Percentiles rank a stretch among this genome's conserved stretches.
phyloP scores from a whole-genome alignment of 1,139 yeast species.

The Petasospora rhodanensis region DNA sequence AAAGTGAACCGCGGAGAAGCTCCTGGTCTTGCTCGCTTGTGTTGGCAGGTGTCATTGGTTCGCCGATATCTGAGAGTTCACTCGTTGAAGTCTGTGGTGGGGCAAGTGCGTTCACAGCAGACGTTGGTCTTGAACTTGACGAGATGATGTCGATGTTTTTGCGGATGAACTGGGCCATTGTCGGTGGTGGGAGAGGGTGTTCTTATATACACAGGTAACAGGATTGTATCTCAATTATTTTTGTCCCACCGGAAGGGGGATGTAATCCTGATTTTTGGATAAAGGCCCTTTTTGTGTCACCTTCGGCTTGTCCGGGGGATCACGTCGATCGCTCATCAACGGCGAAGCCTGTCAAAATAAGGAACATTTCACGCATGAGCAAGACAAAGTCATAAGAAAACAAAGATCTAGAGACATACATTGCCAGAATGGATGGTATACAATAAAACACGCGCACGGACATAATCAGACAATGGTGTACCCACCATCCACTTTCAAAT shows the following conservation, averaged over 20 bases:
- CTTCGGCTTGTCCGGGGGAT: not conserved
- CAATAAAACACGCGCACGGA: not conserved
- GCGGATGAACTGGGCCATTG: conserved; percentile 20
- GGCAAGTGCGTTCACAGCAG: not conserved
- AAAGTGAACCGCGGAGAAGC: not conserved
- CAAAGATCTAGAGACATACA: not conserved
- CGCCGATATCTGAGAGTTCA: not conserved
- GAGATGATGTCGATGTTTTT: conserved; percentile 19
- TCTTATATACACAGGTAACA: no score
- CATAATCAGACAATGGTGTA: conserved; percentile 40
- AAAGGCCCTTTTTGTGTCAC: not conserved
- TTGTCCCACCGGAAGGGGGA: no score
- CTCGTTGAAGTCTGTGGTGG: not conserved
- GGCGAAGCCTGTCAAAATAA: no score
- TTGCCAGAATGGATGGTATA: not conserved
- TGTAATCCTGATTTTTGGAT: no score
- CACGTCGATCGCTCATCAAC: no score
- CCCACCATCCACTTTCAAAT: conserved; percentile 82
- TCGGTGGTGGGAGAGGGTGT: no score
- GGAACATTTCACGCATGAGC: no score
- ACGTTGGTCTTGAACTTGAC: conserved; percentile 8
- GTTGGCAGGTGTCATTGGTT: not conserved
- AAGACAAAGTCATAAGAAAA: not conserved
- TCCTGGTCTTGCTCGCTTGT: no score
- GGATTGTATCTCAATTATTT: no score